Evolutionary conservation across 2,329 filamentous ascomycete genomes (phyloP).

Genomic region (Ilyonectria sp.): DNA sequence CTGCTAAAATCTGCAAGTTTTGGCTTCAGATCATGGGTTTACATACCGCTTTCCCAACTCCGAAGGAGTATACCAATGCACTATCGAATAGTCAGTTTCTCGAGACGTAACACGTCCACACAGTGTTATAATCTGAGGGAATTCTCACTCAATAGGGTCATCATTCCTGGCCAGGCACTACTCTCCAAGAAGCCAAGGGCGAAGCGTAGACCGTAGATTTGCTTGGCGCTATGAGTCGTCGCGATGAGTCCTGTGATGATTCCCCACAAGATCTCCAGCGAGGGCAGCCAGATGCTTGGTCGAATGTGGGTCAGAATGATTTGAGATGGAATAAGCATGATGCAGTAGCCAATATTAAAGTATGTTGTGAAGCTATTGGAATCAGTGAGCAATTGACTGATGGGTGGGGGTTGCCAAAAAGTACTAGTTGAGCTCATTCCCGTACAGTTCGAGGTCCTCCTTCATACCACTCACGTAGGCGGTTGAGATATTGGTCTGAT

Average conservation of each 20-base stretch:
- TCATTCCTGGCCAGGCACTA: slow-evolving; percentile 54
- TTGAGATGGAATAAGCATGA: slow-evolving; percentile 58
- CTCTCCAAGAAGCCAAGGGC: slow-evolving; percentile 56
- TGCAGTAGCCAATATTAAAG: slow-evolving; percentile 73
- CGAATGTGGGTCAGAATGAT: slow-evolving; percentile 56
- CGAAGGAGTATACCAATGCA: slow-evolving; percentile 34
- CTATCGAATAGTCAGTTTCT: not conserved
- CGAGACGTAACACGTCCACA: too few relatives aligned
- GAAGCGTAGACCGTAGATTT: slow-evolving; percentile 56
- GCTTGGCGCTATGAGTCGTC: slow-evolving; percentile 52
- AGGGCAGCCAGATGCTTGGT: slow-evolving; percentile 56
- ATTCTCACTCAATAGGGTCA: slow-evolving; percentile 49
- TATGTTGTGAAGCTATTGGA: slow-evolving; percentile 55
- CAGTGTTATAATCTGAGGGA: not conserved
- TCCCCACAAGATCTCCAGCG: slow-evolving; percentile 50
- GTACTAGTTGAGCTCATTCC: not conserved
- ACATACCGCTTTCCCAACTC: slow-evolving; percentile 28
- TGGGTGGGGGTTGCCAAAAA: too few relatives aligned
- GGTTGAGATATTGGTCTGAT: not conserved
- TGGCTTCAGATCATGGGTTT: not conserved
- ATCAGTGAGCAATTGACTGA: too few relatives aligned
- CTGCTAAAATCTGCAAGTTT: too few relatives aligned
- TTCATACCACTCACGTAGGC: not conserved
- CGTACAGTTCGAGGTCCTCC: not conserved
- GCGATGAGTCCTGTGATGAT: slow-evolving; percentile 49